These are phyloP conservation scores for Leucocoprinus gongylophorus DNA, from an alignment of 1,284 basidiomycete genomes.

Conservation along the genomic window DNA sequence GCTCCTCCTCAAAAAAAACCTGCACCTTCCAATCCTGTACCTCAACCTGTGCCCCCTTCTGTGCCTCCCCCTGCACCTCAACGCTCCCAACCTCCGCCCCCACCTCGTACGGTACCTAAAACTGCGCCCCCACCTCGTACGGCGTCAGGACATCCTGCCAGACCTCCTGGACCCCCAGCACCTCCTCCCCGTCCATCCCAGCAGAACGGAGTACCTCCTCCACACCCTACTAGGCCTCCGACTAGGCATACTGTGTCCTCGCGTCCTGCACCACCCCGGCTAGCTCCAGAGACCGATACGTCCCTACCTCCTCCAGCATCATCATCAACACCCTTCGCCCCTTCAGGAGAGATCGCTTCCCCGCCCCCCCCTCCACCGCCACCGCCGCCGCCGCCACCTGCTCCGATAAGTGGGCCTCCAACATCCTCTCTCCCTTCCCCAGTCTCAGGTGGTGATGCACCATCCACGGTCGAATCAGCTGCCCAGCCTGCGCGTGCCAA, in stretches of 20 bases:
- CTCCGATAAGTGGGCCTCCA: constrained; percentile 23
- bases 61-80: constrained; percentile 25
- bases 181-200: constrained; percentile 29
- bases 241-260: constrained; percentile 20
- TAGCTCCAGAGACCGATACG: constrained; percentile 26
- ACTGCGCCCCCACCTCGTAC: constrained; percentile 28
- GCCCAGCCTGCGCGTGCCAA: constrained; percentile 55
- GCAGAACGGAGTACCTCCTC: constrained; percentile 22
- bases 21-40: too few species aligned
- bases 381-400: constrained; percentile 26
- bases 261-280: constrained; percentile 26
- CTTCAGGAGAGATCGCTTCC: constrained; percentile 23
- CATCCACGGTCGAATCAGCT: too few species aligned
- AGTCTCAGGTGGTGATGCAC: too few species aligned
- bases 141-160: constrained; percentile 29
- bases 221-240: constrained; percentile 31
- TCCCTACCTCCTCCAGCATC: constrained; percentile 31
- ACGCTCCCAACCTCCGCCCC: constrained; percentile 22
- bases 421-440: constrained; percentile 26
- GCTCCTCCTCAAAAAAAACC: too few species aligned
- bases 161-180: constrained; percentile 33
- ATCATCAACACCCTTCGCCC: constrained; percentile 30
- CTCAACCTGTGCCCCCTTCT: constrained; percentile 23
- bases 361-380: constrained; percentile 26
- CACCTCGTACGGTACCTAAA: constrained; percentile 20